phyloP scores from a whole-genome alignment of 345 rosid species.

The Pseudoturritis turrita region DNA sequence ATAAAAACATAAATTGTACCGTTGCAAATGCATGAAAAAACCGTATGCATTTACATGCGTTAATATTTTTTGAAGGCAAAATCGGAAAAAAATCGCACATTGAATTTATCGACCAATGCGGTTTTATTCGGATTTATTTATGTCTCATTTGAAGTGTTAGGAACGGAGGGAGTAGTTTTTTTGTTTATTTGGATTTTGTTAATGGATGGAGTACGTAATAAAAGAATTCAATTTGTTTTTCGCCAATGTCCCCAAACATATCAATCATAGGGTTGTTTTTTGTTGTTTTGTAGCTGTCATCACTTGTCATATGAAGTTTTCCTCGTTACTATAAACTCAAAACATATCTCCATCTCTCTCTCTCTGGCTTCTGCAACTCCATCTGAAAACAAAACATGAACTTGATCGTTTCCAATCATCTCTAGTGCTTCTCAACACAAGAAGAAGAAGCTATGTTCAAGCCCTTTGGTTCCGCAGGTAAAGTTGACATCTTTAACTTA shows the following conservation, averaged over 20 bases:
- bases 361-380: background rate
- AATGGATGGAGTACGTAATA: too few species aligned
- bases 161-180: too few species aligned
- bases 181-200: too few species aligned
- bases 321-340: background rate
- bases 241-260: background rate
- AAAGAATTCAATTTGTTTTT: slow-evolving; percentile 13
- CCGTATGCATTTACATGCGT: too few species aligned
- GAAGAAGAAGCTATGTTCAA: slow-evolving; percentile 7
- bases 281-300: slow-evolving; percentile 7
- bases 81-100: too few species aligned
- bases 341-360: background rate
- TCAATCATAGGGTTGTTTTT: background rate
- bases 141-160: too few species aligned
- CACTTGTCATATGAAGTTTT: background rate
- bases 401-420: slow-evolving; percentile 10
- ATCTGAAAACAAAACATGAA: slow-evolving; percentile 6
- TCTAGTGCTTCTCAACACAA: slow-evolving; percentile 10
- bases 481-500: background rate
- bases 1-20: too few species aligned
- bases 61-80: too few species aligned
- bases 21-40: too few species aligned
- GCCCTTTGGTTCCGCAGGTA: slow-evolving; percentile 20
- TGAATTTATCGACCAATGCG: too few species aligned
- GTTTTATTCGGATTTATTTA: too few species aligned